A percentile compares a stretch with the other conserved stretches of the same genome.
Conservation (phyloP, 257 asterid genomes). For the Solanum chiquidenum region DNA sequence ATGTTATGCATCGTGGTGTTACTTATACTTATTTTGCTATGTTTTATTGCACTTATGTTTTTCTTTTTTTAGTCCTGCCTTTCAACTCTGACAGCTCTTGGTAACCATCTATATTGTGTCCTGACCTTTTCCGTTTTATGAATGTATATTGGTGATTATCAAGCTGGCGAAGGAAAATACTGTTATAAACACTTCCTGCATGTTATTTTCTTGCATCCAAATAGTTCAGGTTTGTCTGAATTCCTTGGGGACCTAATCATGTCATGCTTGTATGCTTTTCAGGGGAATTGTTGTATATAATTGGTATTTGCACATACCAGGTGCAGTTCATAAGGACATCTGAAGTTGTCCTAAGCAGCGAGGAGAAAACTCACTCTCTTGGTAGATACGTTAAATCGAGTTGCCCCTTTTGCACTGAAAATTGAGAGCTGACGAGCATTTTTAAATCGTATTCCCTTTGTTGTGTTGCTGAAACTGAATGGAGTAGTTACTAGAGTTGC, state of each 20-base stretch:
- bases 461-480: constrained; percentile 76
- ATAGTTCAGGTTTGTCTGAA: not conserved
- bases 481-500: not conserved
- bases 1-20: not conserved
- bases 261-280: not conserved
- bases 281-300: not conserved
- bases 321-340: not conserved
- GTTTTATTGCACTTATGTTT: not conserved
- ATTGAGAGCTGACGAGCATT: constrained; percentile 6
- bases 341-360: not conserved
- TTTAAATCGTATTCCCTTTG: constrained; percentile 95
- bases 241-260: not conserved
- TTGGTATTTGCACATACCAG: not conserved
- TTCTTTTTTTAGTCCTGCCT: not conserved
- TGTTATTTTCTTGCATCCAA: not conserved
- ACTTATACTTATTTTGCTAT: not conserved
- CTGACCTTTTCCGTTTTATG: not conserved
- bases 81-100: not conserved
- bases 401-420: not conserved
- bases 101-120: not conserved
- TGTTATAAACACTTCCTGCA: not conserved
- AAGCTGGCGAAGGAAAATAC: not conserved
- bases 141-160: not conserved
- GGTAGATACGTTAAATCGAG: not conserved
- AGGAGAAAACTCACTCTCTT: not conserved